phyloP scores from a whole-genome alignment of 2,329 filamentous ascomycete genomes.

The Orbilia javanica region DNA sequence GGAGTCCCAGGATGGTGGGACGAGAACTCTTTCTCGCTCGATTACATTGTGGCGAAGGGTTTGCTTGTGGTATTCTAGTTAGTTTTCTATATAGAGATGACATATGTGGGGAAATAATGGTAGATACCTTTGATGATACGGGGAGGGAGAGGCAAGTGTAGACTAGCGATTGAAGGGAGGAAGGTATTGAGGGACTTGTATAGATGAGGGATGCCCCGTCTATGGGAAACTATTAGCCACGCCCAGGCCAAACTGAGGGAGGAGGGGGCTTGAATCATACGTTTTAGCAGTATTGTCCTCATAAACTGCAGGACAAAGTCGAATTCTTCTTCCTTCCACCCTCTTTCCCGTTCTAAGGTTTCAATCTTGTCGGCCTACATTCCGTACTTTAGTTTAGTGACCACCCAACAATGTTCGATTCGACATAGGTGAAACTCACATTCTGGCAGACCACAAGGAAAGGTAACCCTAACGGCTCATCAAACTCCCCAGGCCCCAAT shows the following conservation, averaged over 20 bases:
- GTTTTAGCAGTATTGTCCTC: conserved; percentile 86
- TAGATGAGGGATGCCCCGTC: conserved; percentile 88
- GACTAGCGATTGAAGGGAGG: conserved; percentile 81
- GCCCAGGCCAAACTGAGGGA: conserved; percentile 65
- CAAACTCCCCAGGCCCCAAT: conserved; percentile 90
- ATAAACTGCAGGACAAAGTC: conserved; percentile 95
- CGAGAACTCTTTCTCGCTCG: conserved; percentile 91
- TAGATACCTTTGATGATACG: background rate
- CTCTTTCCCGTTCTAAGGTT: conserved; percentile 84
- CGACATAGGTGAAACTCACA: conserved; percentile 68
- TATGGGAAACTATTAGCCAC: conserved; percentile 64
- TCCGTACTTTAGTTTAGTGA: conserved; percentile 2
- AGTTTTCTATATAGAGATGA: background rate
- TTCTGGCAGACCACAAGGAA: conserved; percentile 97
- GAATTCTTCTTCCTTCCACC: conserved; percentile 96
- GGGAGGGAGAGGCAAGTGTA: conserved; percentile 74
- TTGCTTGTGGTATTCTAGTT: conserved; percentile 71
- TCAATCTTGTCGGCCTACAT: conserved; percentile 87
- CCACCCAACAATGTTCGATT: background rate
- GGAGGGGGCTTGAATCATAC: conserved; percentile 69
- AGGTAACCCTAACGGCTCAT: conserved; percentile 86
- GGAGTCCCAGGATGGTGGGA: conserved; percentile 97
- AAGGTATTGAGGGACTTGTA: conserved; percentile 80
- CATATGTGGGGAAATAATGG: background rate
- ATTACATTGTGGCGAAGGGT: conserved; percentile 90